A percentile compares a stretch with the other conserved stretches of the same genome.
Evolutionary conservation across 179 eudicot species (phyloP).

Genomic region (Sideroxylon spinosum): DNA sequence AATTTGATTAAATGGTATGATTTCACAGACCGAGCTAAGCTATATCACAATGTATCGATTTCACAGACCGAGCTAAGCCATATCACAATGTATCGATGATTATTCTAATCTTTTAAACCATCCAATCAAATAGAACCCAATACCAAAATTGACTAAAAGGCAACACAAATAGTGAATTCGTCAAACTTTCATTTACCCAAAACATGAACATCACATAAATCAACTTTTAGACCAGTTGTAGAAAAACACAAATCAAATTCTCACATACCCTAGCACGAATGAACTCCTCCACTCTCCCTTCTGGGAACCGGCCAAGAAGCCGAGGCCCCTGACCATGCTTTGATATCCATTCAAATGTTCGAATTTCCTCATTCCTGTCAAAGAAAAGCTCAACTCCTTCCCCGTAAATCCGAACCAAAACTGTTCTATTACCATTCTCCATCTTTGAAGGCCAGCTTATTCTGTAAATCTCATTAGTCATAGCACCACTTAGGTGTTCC

Average conservation of each 20-base stretch:
- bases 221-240: background rate
- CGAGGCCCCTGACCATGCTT: conserved; percentile 71
- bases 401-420: conserved; percentile 70
- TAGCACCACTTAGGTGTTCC: conserved; percentile 60
- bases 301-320: conserved; percentile 60
- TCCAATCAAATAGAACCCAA: too few species aligned
- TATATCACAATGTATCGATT: too few species aligned
- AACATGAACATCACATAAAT: background rate
- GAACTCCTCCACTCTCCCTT: conserved; percentile 87
- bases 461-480: conserved; percentile 73
- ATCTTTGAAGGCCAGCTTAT: conserved; percentile 55
- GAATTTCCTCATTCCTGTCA: conserved; percentile 66
- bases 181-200: background rate
- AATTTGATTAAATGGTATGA: too few species aligned
- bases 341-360: conserved; percentile 64
- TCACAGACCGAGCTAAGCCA: too few species aligned
- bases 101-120: too few species aligned
- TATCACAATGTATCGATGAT: too few species aligned
- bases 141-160: background rate
- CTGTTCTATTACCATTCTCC: conserved; percentile 36
- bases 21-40: too few species aligned
- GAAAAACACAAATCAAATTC: background rate
- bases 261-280: conserved; percentile 70
- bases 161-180: background rate
- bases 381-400: conserved; percentile 79